Evolutionary conservation across 352 stramenopile genomes (phyloP), one percentile per base, ranked within the genome.

Genomic region (Globisporangium okanoganense): DNA sequence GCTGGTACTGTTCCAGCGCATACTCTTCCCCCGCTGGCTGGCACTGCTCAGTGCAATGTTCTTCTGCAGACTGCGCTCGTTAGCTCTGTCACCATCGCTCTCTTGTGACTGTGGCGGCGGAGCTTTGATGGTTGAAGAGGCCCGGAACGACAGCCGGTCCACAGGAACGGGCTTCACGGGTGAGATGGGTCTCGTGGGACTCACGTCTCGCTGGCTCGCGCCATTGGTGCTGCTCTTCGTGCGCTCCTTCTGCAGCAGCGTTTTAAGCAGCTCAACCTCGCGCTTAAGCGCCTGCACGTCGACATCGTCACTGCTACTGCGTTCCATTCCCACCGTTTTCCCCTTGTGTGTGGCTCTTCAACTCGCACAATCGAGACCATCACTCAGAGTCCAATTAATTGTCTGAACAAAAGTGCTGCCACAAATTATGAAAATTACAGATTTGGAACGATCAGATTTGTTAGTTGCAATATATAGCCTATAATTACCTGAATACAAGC

Each of bases 261-360:
- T 60, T 41, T 65, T 75, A 3, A 90, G 68, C 53, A 61, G 58
- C 61, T 85, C 75, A 27, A 90, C 65, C 65, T 90, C 78, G 13
- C 67, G 73, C 62, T 72, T 75, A 12, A 88, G 71, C 65, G 69
- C 71, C 36, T 79, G 52, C 31, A 88, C 70, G 20, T 87, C 76
- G 60, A 82, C 76, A 13, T 58, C 61, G 4, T 58, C 53, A 1
- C 62, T 52, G n/a, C n/a, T n/a, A n/a, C n/a, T 9, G 25, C 14
- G 27, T n/a, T 41, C 33, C 38, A 51, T 40, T 58, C n/a, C 10
- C 3, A 6, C 1, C 10, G 18, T 14, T 25, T 4, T 16, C 35
- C 0, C 6, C 14, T n/a, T n/a, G 36, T 38, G 45, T n/a, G 29
- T 33, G 29, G 6, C 29, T 33, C 29, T 33, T 33, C 29, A 33